These are phyloP conservation scores for Fraxinus velutina DNA, from an alignment of 305 asterid genomes.

Conservation along the genomic window DNA sequence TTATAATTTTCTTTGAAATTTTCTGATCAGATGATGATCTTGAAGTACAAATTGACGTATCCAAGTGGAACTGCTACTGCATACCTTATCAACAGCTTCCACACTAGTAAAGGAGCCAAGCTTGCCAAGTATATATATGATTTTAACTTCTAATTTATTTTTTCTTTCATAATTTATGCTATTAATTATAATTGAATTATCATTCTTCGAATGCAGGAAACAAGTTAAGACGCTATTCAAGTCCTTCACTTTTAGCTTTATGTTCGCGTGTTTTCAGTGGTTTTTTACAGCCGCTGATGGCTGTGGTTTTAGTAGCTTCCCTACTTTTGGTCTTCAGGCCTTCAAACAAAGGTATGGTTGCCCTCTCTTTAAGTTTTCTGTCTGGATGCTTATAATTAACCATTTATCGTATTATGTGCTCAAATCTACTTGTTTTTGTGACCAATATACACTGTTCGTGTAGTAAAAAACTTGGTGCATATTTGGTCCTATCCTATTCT, in stretches of 20 bases:
- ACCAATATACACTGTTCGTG: not conserved
- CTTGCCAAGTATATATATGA: slow-evolving; percentile 43
- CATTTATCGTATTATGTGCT: not conserved
- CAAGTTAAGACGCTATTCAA: slow-evolving; percentile 57
- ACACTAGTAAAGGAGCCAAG: slow-evolving; percentile 67
- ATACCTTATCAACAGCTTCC: slow-evolving; percentile 68
- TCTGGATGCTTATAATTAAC: slow-evolving; percentile 15
- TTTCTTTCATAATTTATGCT: not conserved
- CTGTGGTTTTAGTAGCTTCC: slow-evolving; percentile 60
- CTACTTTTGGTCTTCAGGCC: slow-evolving; percentile 51
- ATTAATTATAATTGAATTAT: not conserved
- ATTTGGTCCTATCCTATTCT: not conserved
- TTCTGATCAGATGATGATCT: slow-evolving; percentile 48
- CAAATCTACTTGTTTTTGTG: not conserved
- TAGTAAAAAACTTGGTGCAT: not conserved
- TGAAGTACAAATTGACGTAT: slow-evolving; percentile 63
- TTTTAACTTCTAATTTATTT: not conserved
- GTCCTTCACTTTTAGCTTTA: slow-evolving; percentile 47
- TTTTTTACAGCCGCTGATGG: slow-evolving; percentile 48
- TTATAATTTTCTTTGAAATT: not conserved
- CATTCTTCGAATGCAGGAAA: slow-evolving; percentile 32
- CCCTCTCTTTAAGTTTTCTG: slow-evolving; percentile 25
- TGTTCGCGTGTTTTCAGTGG: slow-evolving; percentile 66
- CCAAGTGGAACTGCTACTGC: slow-evolving; percentile 86
- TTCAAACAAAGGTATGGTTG: slow-evolving; percentile 27